Evolutionary conservation across 805 yeast species (phyloP), one percentile per base, ranked within the genome.

Genomic region (Suhomyces vadensis): DNA sequence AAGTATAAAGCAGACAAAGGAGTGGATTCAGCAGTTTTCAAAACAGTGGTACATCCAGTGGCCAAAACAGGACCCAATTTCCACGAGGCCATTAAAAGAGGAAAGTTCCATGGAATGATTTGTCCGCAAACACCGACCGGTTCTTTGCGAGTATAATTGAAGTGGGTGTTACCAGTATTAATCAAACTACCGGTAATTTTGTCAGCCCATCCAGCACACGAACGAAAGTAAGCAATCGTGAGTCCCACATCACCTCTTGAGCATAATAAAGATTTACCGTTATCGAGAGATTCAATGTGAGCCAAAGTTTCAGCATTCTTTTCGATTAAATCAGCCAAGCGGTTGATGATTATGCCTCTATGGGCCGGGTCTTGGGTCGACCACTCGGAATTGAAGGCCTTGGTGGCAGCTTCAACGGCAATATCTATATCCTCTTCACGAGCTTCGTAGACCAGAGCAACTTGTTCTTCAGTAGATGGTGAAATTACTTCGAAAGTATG

Each of bases 101-200:
- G 97, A 81, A 89, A 91, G 74, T 91, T 91, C 97, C 97, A 91
- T 56, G 97, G 97, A 54, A 91, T 90, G 61, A 91, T 87, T 68
- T 88, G 95, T 47, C 96, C 97, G 65, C 95, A 88, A 37, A 91
- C 97, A 64, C 97, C 97, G 58, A 87, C 73, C 47, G 97, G 96
- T 69, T 90, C 96, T 67, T 85, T 85, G 65, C 82, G 81, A 52
- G 92, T 83, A 71, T 84, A 88, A 50, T 80, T 79, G 64, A 90
- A 81, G 67, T 87, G 87, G 39, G 81, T 71, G 46, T 69, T 64
- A 50, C 91, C 92, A 39, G 95, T 83, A 64, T 87, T 87, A 46
- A 87, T 77, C 46, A 83, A 67, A 52, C 81, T 76, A 56, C 96
- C 97, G 53, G 75, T 78, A 53, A 87, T 70, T 74, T 91, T 90